phyloP scores from a whole-genome alignment of 805 yeast genomes.

The Nakazawaea wickerhamii region DNA sequence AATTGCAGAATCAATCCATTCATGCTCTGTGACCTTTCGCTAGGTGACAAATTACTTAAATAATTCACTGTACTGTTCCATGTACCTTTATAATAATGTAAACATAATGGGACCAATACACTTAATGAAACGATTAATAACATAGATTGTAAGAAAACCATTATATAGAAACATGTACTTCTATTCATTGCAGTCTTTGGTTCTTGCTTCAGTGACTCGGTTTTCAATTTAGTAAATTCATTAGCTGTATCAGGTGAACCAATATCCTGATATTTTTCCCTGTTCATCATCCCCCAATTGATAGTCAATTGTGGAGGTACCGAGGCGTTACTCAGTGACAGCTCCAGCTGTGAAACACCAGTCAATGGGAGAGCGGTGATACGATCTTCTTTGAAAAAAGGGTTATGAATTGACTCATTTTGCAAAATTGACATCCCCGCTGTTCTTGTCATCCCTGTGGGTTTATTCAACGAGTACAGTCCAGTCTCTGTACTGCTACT shows the following conservation, averaged over 20 bases:
- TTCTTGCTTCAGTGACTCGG: not conserved
- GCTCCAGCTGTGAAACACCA: no score
- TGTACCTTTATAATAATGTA: not conserved
- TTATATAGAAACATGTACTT: not conserved
- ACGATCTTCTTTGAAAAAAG: slow-evolving; percentile 8
- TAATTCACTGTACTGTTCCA: not conserved
- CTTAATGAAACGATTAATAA: not conserved
- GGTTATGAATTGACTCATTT: slow-evolving; percentile 4
- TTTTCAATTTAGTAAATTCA: no score
- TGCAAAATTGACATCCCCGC: not conserved
- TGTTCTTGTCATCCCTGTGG: not conserved
- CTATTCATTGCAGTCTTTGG: not conserved
- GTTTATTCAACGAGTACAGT: not conserved
- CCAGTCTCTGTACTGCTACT: slow-evolving; percentile 3
- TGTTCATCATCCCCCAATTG: not conserved
- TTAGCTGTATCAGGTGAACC: no score
- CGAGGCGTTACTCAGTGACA: not conserved
- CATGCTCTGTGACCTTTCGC: not conserved
- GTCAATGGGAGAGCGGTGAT: no score
- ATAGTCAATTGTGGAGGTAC: not conserved
- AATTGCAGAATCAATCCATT: not conserved
- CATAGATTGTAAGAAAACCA: not conserved
- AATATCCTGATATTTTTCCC: not conserved
- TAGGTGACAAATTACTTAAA: not conserved
- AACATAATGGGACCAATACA: not conserved